Conservation (phyloP, 768 basidiomycete genomes). For the Suillus bovinus region DNA sequence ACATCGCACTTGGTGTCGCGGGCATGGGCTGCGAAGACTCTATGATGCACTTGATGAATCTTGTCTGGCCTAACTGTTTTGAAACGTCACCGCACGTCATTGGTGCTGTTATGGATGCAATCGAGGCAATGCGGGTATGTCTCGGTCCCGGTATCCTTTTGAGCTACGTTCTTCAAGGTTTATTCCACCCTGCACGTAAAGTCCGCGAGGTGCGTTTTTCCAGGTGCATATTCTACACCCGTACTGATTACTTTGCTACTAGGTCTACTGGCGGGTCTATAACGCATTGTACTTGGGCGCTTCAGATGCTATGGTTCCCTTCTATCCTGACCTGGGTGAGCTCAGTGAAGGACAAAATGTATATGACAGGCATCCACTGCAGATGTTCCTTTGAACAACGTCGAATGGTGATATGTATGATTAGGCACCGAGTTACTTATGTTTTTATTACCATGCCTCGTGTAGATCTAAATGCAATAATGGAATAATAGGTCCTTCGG, state of each 20-base stretch:
- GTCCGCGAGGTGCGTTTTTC: slow-evolving; percentile 80
- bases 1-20: slow-evolving; percentile 93
- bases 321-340: slow-evolving; percentile 90
- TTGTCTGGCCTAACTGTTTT: slow-evolving; percentile 99
- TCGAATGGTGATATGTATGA: slow-evolving; percentile 5
- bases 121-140: slow-evolving; percentile 96
- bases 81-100: slow-evolving; percentile 99
- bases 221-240: neutral
- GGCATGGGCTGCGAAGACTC: slow-evolving; percentile 98
- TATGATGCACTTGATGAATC: slow-evolving; percentile 95
- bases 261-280: slow-evolving; percentile 93
- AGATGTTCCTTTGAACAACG: slow-evolving; percentile 69
- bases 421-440: slow-evolving; percentile 4
- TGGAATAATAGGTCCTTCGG: neutral
- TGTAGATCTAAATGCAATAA: slow-evolving; percentile 4
- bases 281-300: slow-evolving; percentile 93
- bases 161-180: slow-evolving; percentile 89
- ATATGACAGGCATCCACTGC: slow-evolving; percentile 82
- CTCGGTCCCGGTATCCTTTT: slow-evolving; percentile 91
- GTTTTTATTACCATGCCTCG: slow-evolving; percentile 2
- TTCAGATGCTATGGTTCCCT: slow-evolving; percentile 88
- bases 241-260: slow-evolving; percentile 13
- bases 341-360: slow-evolving; percentile 89
- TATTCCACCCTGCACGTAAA: slow-evolving; percentile 97
- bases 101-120: slow-evolving; percentile 95